phyloP scores from a whole-genome alignment of 495 filamentous ascomycete genomes.

The Neurospora sp. region DNA sequence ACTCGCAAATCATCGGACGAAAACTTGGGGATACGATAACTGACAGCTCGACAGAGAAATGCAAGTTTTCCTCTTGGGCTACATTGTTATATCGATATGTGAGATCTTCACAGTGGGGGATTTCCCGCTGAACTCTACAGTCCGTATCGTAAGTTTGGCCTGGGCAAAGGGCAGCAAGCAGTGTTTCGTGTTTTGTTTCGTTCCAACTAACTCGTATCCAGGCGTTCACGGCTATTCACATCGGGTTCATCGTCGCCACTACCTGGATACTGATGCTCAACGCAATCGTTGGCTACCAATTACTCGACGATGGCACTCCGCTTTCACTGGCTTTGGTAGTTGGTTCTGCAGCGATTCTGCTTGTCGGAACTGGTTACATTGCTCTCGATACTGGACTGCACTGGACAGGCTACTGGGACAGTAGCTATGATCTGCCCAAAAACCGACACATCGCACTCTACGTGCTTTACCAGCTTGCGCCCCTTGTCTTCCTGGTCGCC shows the following conservation, averaged over 20 bases:
- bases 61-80: conserved; percentile 83
- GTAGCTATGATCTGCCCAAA: conserved; percentile 35
- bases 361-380: conserved; percentile 91
- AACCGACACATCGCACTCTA: conserved; percentile 81
- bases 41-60: conserved; percentile 62
- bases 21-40: neutral
- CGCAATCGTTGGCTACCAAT: conserved; percentile 82
- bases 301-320: conserved; percentile 87
- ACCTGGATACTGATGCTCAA: conserved; percentile 90
- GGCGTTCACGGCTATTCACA: conserved; percentile 89
- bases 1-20: neutral
- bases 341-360: conserved; percentile 57
- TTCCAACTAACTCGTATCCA: conserved; percentile 21
- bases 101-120: conserved; percentile 94
- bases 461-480: conserved; percentile 84
- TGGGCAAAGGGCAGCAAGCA: conserved; percentile 21
- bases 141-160: conserved; percentile 50
- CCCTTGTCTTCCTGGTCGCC: conserved; percentile 73
- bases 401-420: conserved; percentile 69
- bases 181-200: conserved; percentile 3
- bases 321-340: conserved; percentile 68
- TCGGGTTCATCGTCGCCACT: conserved; percentile 79
- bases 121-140: conserved; percentile 60
- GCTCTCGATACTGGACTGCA: conserved; percentile 84
- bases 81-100: conserved; percentile 81